Conservation (phyloP, 2,329 filamentous ascomycete species). For the Sporothrix euskadiensis region DNA sequence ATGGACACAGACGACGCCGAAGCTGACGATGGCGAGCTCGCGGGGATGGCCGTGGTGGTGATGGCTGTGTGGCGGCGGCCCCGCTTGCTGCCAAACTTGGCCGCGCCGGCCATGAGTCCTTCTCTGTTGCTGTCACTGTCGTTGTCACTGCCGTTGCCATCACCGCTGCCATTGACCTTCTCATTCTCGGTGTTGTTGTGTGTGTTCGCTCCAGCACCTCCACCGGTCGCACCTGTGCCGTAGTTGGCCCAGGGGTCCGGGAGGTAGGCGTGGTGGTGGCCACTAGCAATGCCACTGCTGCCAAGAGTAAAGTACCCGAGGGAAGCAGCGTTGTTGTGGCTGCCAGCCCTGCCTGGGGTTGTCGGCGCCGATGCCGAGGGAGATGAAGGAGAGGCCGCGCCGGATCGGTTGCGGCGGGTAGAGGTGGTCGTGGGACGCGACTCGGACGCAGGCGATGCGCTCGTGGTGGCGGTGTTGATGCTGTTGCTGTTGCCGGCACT, state of each 20-base stretch:
- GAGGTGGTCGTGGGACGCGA: background rate
- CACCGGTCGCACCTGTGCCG: background rate
- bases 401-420: background rate
- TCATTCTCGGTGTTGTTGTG: background rate
- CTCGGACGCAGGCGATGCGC: background rate
- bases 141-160: slow-evolving; percentile 5
- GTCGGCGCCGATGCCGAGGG: slow-evolving; percentile 1
- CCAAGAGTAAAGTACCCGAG: slow-evolving; percentile 23
- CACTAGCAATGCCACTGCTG: slow-evolving; percentile 27
- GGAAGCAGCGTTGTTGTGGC: background rate
- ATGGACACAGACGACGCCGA: slow-evolving; percentile 28
- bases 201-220: background rate
- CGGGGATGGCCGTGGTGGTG: background rate
- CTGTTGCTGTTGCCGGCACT: background rate
- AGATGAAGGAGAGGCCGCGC: slow-evolving; percentile 7
- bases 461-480: background rate
- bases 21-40: slow-evolving; percentile 19
- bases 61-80: background rate
- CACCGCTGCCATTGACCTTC: background rate
- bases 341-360: background rate
- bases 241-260: slow-evolving; percentile 27
- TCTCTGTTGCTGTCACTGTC: slow-evolving; percentile 2
- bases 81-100: slow-evolving; percentile 21
- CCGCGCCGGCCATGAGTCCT: slow-evolving; percentile 23
- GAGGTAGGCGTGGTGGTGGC: slow-evolving; percentile 26